Percentiles rank a stretch among this genome's conserved stretches.
phyloP scores from a whole-genome alignment of 805 yeast genomes.

The Candida caryicola region DNA sequence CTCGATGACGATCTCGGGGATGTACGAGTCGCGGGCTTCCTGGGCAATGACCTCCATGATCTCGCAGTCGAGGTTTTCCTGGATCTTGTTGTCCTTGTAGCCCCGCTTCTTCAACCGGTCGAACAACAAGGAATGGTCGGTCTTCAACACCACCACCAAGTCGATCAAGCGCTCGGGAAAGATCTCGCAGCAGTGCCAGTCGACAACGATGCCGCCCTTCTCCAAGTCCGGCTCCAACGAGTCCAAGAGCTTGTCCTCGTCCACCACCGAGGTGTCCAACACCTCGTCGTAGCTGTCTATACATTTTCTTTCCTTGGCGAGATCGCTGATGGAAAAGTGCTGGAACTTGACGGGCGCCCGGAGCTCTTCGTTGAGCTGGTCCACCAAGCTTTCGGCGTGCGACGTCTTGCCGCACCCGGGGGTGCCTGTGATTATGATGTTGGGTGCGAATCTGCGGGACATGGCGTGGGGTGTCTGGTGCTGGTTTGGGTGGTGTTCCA shows the following conservation, averaged over 20 bases:
- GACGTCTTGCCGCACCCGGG: conserved; percentile 90
- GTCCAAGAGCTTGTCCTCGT: conserved; percentile 86
- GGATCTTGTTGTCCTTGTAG: conserved; percentile 76
- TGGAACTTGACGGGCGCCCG: conserved; percentile 27
- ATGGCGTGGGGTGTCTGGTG: conserved; percentile 10
- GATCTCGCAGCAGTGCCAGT: conserved; percentile 97
- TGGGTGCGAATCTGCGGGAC: conserved; percentile 50
- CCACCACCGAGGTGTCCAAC: conserved; percentile 84
- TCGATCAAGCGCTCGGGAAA: conserved; percentile 93
- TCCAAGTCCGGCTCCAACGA: conserved; percentile 73
- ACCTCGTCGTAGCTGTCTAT: conserved; percentile 83
- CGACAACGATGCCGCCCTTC: conserved; percentile 85
- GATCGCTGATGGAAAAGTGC: conserved; percentile 69
- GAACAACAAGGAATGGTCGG: conserved; percentile 67
- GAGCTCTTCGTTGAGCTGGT: conserved; percentile 43
- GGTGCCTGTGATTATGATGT: conserved; percentile 90
- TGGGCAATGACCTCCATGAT: conserved; percentile 88
- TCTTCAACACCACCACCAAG: conserved; percentile 81
- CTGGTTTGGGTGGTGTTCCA: neutral
- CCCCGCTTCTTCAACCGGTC: conserved; percentile 76
- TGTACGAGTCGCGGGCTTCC: conserved; percentile 84
- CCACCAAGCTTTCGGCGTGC: conserved; percentile 59
- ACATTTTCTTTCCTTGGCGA: conserved; percentile 74
- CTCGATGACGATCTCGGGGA: conserved; percentile 77
- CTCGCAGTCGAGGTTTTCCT: conserved; percentile 93